Base-by-base conservation (phyloP, 2,329 filamentous ascomycete species). In the Phyllosticta citriasiana region DNA sequence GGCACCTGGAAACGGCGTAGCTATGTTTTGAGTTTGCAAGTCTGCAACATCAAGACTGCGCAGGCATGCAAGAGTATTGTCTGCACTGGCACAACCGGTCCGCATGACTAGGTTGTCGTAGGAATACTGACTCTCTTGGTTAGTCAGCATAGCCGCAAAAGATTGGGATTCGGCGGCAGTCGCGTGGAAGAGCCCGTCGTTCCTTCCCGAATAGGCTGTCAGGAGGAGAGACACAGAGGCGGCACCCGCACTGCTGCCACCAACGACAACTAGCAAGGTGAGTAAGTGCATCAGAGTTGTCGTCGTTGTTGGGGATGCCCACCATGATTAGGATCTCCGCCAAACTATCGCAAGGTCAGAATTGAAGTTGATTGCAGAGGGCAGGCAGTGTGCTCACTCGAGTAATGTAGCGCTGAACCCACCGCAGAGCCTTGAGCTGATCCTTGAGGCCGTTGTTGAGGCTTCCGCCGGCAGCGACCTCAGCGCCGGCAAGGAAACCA, bases 381-480 rank as follows among this genome's bases (percentile, higher is more conserved):
- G 24, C 50, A 19, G 19, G 24, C 50, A 19, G 54, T 30, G 8
- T n/a, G 8, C 56, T 52, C 69, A 79, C 78, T 65, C 76, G 69
- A 57, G 67, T 65, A 52, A 91, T 88, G 70, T 90, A 76, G 30
- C 81, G 76, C 64, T 88, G 81, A 0, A 89, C 82, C 88, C 88
- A 91, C 63, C 87, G 70, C 14, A 91, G 71, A 0, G 83, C 85
- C 67, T 87, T 86, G 58, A 85, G 77, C 71, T 90, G 87, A 69
- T 91, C 88, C 35, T 82, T 81, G 0, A 91, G 75, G 1, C 88
- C 88, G 66, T 85, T 85, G 70, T 91, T 91, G 40, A 85, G 69
- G 62, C 80, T 82, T 2, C 82, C 80, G 4, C 73, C 65, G 65
- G 67, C 67, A 33, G 74, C 65, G 1, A 86, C 72, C 66, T 87